A percentile compares a stretch with the other conserved stretches of the same genome.
Evolutionary conservation across 148 eudicot genomes (phyloP).

Genomic region (Fagopyrum esculentum): DNA sequence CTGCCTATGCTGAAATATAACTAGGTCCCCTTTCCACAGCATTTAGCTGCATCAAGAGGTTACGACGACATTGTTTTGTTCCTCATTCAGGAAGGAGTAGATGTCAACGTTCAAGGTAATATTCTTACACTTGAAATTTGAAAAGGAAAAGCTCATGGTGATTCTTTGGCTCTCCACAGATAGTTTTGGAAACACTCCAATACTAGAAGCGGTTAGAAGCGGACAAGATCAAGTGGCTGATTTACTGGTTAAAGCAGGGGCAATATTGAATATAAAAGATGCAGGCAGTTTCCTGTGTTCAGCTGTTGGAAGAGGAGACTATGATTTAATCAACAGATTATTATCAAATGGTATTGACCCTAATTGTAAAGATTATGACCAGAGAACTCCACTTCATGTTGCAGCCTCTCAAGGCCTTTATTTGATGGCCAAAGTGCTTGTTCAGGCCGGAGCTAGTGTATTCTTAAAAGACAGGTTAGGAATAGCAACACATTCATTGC

Average conservation of each 20-base stretch:
- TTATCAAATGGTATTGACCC: constrained; percentile 66
- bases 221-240: constrained; percentile 74
- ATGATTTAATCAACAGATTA: constrained; percentile 47
- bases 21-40: constrained; percentile 30
- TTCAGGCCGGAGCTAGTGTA: constrained; percentile 80
- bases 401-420: constrained; percentile 71
- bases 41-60: constrained; percentile 88
- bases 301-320: constrained; percentile 52
- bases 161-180: constrained; percentile 26
- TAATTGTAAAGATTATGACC: constrained; percentile 66
- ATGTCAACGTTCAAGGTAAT: constrained; percentile 59
- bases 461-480: constrained; percentile 62
- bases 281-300: constrained; percentile 61
- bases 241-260: constrained; percentile 46
- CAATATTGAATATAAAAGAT: constrained; percentile 46
- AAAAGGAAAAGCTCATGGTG: background rate
- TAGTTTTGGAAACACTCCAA: constrained; percentile 69
- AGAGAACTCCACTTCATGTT: constrained; percentile 75
- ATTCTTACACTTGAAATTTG: background rate
- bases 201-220: constrained; percentile 71
- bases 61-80: constrained; percentile 48
- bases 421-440: constrained; percentile 62
- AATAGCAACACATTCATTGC: too few species aligned
- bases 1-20: too few species aligned
- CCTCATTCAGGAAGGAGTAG: constrained; percentile 67